A percentile compares a stretch with the other conserved stretches of the same genome.
These are phyloP conservation scores for Cytospora mali DNA, from an alignment of 2,329 filamentous ascomycete genomes.

Conservation along the genomic window DNA sequence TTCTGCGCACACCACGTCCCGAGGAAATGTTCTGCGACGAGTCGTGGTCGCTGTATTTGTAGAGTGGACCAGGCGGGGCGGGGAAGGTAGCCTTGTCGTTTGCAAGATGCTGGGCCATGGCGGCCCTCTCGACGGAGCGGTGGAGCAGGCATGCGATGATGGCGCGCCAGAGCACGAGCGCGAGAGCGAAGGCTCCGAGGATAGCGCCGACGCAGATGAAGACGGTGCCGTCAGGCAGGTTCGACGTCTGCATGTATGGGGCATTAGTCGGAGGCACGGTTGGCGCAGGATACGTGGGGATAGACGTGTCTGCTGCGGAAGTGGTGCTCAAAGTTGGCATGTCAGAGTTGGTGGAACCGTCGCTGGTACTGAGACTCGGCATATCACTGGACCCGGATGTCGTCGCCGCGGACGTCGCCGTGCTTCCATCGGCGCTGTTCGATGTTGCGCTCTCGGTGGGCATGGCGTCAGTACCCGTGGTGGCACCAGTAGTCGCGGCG, in stretches of 20 bases:
- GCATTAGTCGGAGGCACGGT: constrained; percentile 84
- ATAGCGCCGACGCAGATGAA: constrained; percentile 94
- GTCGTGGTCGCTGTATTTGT: constrained; percentile 64
- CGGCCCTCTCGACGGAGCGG: constrained; percentile 83
- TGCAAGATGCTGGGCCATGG: constrained; percentile 70
- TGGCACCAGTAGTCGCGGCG: constrained; percentile 14
- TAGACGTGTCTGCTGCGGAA: constrained; percentile 35
- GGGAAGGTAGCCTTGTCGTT: constrained; percentile 71
- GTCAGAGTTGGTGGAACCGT: constrained; percentile 12
- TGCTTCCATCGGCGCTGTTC: constrained; percentile 10
- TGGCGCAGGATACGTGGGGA: constrained; percentile 67
- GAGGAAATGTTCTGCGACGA: constrained; percentile 54
- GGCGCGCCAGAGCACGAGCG: constrained; percentile 84
- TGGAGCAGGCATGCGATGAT: constrained; percentile 90
- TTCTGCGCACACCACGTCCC: constrained; percentile 55
- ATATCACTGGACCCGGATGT: constrained; percentile 20
- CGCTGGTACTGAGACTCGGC: constrained; percentile 22
- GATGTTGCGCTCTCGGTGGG: constrained; percentile 15
- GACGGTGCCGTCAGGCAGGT: constrained; percentile 85
- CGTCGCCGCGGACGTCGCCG: constrained; percentile 9
- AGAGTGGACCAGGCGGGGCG: constrained; percentile 60
- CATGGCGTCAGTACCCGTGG: constrained; percentile 11
- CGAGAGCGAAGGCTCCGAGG: constrained; percentile 78
- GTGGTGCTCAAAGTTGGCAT: constrained; percentile 32
- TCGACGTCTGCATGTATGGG: constrained; percentile 89